Evolutionary conservation across 1,139 yeast species (phyloP), one percentile per base, ranked within the genome.

Genomic region (Pichia sp.): DNA sequence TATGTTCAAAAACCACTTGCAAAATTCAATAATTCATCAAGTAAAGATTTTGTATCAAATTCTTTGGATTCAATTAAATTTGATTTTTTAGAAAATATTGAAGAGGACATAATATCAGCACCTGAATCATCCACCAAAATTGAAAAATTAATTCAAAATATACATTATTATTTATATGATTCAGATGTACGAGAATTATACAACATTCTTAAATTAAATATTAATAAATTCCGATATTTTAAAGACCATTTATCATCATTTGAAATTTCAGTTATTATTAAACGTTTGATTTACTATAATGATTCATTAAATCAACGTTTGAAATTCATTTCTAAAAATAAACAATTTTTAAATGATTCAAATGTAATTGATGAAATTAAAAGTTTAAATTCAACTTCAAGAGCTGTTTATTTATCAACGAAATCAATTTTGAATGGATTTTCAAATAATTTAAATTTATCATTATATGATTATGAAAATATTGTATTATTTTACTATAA

Each of bases 391-490:
- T 34, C 12, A 6, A 29, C 30, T 10, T 29, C 39, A 10, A 36
- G 40, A 16, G 23, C 34, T 4, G 32, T 39, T 6, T 47, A 36
- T 34, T n/a, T 12, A 16, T 39, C 47, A 12, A 43, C 45, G 1
- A 43, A 35, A 28, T 26, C 35, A 2, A 45, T 47, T 11, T 37
- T 47, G 6, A 44, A 47, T 31, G 24, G 29, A 4, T 33, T 44
- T 4, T 16, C 16, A 2, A 29, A n/a, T 4, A 25, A 31, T 2
- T 20, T 39, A 7, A 20, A 38, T 7, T 37, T 51, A n/a, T 35
- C 40, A 4, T 35, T 52, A 3, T 26, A 43, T 5, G 63, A 60
- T 41, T 61, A 55, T 46, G 61, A 58, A 39, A 49, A 52, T 25
- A 47, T 59, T 9, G 47, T 57, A 11, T 41, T 45, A 12, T 52